Conservation (phyloP, 2,329 filamentous ascomycete genomes). For the Phaeosphaeriaceae sp. region DNA sequence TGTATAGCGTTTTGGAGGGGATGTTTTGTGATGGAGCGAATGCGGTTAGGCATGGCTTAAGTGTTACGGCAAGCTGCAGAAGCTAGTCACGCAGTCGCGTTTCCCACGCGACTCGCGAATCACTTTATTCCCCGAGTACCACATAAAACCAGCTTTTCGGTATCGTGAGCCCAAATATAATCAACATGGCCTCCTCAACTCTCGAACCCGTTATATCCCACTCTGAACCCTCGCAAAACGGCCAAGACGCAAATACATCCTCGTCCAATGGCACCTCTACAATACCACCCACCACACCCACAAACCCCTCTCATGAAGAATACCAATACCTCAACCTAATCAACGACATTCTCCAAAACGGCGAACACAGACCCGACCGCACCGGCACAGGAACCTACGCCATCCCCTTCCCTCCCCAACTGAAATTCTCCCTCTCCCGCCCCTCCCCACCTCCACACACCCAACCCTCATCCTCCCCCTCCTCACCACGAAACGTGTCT, state of each 20-base stretch:
- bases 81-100: conserved; percentile 41
- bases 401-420: conserved; percentile 83
- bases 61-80: conserved; percentile 23
- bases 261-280: conserved; percentile 11
- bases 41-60: conserved; percentile 24
- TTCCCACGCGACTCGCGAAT: conserved; percentile 31
- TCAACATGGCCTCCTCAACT: conserved; percentile 36
- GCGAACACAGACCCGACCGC: conserved; percentile 88
- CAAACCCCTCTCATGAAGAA: conserved; percentile 72
- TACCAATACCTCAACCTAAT: conserved; percentile 93
- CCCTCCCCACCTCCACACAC: conserved; percentile 49
- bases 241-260: conserved; percentile 14
- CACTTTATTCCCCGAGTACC: conserved; percentile 7
- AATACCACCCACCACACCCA: conserved; percentile 1
- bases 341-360: conserved; percentile 77
- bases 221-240: conserved; percentile 22
- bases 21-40: conserved; percentile 34
- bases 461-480: conserved; percentile 79
- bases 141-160: neutral
- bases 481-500: conserved; percentile 96
- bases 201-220: conserved; percentile 32
- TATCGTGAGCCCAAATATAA: neutral
- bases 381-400: conserved; percentile 94
- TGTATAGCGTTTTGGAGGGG: conserved; percentile 6
- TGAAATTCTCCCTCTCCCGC: conserved; percentile 83